Evolutionary conservation across 768 basidiomycete species (phyloP), one percentile per base, ranked within the genome.

Genomic region (Coprinellus aureogranulatus): DNA sequence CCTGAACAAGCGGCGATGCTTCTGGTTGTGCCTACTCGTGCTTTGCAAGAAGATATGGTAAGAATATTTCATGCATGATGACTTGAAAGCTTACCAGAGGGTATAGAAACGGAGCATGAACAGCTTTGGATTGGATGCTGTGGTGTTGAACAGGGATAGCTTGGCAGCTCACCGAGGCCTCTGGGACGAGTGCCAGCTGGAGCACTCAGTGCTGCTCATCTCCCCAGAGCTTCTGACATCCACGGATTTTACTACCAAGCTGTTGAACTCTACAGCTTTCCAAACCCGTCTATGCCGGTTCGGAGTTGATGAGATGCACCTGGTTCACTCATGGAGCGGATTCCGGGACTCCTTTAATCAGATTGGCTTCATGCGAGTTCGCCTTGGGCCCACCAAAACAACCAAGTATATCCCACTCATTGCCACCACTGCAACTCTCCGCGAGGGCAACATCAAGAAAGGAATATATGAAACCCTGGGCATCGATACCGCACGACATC

Each of bases 241-340:
- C 26, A 42, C 59, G 14, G 55, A 58, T 9, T 68, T 71, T 14
- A 34, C 47, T 39, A 26, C 4, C 28, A 53, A 16, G 34, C 58
- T 70, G 16, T 53, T 69, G 16, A 54, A 54, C 6, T 41, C 54
- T 31, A 49, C 59, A 37, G 23, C 16, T 1, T 71, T 70, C 51
- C 48, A 41, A n/a, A 53, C 49, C 5, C 63, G 65, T 2, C 48
- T 72, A 18, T 64, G 59, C 37, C 61, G 56, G 11, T 59, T 67
- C 41, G 67, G 62, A 1, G 60, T 72, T 18, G 69, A 72, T 48
- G 68, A 71, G 52, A 48, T 65, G 22, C 71, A 70, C 49, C 60
- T 71, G 1, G 53, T 70, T 9, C 8, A 55, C 30, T 41, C 49
- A 16, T 70, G 68, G 69, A 70, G 70, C 9, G 57, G 52, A 8